phyloP scores from a whole-genome alignment of 1,284 basidiomycete genomes.

The Coniophora puteana region DNA sequence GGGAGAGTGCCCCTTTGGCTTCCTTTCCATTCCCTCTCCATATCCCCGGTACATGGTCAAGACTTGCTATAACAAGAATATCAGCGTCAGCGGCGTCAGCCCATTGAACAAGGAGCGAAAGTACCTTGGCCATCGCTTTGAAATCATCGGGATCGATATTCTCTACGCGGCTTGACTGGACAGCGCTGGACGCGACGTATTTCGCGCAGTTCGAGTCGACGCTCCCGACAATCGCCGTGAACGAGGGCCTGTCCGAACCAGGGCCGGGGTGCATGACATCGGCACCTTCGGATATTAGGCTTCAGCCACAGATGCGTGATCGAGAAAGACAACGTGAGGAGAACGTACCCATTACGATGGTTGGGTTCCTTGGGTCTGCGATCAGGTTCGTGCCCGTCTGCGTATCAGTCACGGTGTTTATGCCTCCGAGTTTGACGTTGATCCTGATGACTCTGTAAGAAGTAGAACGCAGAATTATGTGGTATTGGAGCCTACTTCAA shows the following conservation, averaged over 20 bases:
- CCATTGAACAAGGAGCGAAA: constrained; percentile 6
- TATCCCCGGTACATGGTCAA: constrained; percentile 56
- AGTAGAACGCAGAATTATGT: neutral
- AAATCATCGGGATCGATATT: constrained; percentile 75
- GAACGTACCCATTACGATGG: constrained; percentile 69
- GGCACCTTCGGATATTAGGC: constrained; percentile 42
- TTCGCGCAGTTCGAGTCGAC: constrained; percentile 59
- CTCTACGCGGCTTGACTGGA: constrained; percentile 66
- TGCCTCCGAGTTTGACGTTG: constrained; percentile 80
- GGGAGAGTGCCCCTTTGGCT: constrained; percentile 39
- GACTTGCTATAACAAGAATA: constrained; percentile 36
- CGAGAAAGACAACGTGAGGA: constrained; percentile 1
- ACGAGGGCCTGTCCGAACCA: constrained; percentile 71
- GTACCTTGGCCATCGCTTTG: constrained; percentile 54
- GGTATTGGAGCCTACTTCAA: constrained; percentile 74
- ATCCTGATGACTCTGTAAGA: constrained; percentile 42
- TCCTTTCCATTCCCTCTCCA: constrained; percentile 48
- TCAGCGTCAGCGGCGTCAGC: constrained; percentile 10
- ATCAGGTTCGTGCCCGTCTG: constrained; percentile 55
- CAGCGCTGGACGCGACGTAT: constrained; percentile 51
- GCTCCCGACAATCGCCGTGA: constrained; percentile 71
- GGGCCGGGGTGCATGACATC: constrained; percentile 79
- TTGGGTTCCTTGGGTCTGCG: constrained; percentile 63
- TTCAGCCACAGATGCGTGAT: neutral
- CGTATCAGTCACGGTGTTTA: constrained; percentile 69